These are phyloP conservation scores for Metschnikowia santaceciliae DNA, from an alignment of 805 yeast genomes.

Conservation along the genomic window DNA sequence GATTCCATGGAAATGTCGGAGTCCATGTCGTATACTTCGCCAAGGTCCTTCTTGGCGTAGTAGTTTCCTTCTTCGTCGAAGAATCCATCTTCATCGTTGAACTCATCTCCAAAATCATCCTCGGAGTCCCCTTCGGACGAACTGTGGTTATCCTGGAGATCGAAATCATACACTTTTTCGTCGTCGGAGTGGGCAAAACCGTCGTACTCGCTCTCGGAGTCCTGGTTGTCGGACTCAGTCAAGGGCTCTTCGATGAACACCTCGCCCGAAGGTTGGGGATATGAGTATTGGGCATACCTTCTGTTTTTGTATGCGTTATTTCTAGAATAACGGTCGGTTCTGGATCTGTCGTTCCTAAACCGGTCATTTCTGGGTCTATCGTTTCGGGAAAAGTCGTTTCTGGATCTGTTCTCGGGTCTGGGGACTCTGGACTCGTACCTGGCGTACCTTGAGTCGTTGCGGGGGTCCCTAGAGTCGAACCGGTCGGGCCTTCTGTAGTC, in stretches of 20 bases:
- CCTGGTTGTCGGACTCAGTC: conserved; percentile 28
- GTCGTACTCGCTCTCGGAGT: conserved; percentile 21
- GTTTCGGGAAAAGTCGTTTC: conserved; percentile 1
- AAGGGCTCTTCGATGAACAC: conserved; percentile 44
- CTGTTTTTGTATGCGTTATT: conserved; percentile 8
- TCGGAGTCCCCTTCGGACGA: too few relatives aligned
- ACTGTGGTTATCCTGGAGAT: conserved; percentile 18
- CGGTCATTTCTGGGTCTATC: background rate
- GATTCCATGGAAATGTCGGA: conserved; percentile 5
- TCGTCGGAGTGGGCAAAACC: conserved; percentile 20
- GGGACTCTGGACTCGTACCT: background rate
- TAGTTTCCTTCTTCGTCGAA: background rate
- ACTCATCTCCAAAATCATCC: background rate
- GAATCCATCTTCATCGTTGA: background rate
- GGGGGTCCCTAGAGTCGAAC: too few relatives aligned
- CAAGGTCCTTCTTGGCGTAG: background rate
- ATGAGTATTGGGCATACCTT: conserved; percentile 31
- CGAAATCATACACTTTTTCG: conserved; percentile 29
- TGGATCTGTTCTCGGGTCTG: background rate
- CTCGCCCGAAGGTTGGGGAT: conserved; percentile 31
- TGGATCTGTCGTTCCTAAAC: background rate
- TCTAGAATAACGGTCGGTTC: background rate
- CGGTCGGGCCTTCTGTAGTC: background rate
- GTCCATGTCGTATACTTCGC: conserved; percentile 16
- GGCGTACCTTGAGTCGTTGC: conserved; percentile 2